Evolutionary conservation across 306 rosid species (phyloP), one percentile per base, ranked within the genome.

Genomic region (Alnus glutinosa): DNA sequence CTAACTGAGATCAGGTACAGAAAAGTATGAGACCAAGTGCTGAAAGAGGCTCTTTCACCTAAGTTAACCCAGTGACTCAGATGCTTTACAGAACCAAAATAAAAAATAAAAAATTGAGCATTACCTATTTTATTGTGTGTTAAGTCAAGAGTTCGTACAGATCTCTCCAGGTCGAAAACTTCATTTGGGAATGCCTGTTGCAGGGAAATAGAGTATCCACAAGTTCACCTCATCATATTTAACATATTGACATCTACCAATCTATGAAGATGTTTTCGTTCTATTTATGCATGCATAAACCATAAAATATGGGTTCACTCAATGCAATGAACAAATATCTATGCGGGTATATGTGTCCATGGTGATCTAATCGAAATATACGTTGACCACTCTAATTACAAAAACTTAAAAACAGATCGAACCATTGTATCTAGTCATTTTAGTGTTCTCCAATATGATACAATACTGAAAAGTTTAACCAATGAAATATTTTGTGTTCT

Each of bases 71-170:
- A 5, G 46, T 77, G 28, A 36, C 61, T 18, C 70, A 3, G 55
- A 36, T 74, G 42, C 39, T 70, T 59, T 9, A 11, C 28, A 13
- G 42, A 14, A 49, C 11, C 55, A 76, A 75, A 85, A 15, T 32
- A 61, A 54, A 10, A 75, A 37, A 81, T 34, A 61, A 76, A 81
- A 8, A 59, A 76, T 68, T 70, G 55, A 18, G 55, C 76, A 55
- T 47, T 80, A 91, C 98, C 94, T 71, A 95, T 93, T 80, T 89
- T 92, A 84, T 95, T 93, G 79, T 87, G 89, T 0, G 93, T 93
- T 63, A 95, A 76, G 83, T 95, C 99, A 76, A 95, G 93, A 61
- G 98, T 89, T 48, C 94, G 94, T n/a, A 93, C 94, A 13, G 93
- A 84, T 85, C 90, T 87, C 68, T 90, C 98, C 79, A 93, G 75